A percentile compares a stretch with the other conserved stretches of the same genome.
Conservation (phyloP, 1,284 basidiomycete species). For the Tilletiaria anomala region DNA sequence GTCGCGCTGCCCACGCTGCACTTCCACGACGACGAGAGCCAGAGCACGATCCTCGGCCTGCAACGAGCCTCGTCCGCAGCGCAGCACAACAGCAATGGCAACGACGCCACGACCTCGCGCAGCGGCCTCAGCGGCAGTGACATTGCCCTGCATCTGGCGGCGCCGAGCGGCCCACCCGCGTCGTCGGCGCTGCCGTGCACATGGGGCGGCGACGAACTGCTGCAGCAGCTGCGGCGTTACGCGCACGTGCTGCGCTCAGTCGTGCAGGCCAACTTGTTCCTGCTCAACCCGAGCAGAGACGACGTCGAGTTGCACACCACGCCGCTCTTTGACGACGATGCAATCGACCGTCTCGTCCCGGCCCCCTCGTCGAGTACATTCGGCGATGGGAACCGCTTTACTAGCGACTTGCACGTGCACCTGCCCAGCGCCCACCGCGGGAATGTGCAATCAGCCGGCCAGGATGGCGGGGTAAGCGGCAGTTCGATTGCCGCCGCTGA, state of each 20-base stretch:
- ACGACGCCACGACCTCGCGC: conserved; percentile 16
- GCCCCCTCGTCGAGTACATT: no score
- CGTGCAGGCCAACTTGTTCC: conserved; percentile 64
- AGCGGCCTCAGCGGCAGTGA: conserved; percentile 5
- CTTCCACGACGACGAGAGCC: conserved; percentile 68
- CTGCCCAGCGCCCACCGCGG: no score
- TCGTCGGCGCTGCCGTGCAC: conserved; percentile 18
- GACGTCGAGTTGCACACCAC: conserved; percentile 69
- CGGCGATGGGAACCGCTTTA: no score
- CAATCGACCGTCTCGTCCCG: conserved; percentile 16
- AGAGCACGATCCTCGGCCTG: conserved; percentile 9
- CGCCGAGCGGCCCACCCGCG: conserved; percentile 2
- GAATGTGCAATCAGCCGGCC: no score
- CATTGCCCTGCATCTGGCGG: conserved; percentile 40
- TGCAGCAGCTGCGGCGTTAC: conserved; percentile 42
- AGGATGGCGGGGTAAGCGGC: no score
- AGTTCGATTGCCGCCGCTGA: no score
- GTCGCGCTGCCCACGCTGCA: conserved; percentile 76
- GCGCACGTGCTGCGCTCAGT: conserved; percentile 62
- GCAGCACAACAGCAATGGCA: conserved; percentile 10
- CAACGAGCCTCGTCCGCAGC: conserved; percentile 27
- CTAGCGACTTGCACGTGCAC: no score
- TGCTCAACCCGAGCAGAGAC: conserved; percentile 74
- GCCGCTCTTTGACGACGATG: conserved; percentile 39
- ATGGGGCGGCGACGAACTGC: conserved; percentile 51